Evolutionary conservation across 2,329 filamentous ascomycete genomes (phyloP).

Genomic region (Aspergillus luchuensis): DNA sequence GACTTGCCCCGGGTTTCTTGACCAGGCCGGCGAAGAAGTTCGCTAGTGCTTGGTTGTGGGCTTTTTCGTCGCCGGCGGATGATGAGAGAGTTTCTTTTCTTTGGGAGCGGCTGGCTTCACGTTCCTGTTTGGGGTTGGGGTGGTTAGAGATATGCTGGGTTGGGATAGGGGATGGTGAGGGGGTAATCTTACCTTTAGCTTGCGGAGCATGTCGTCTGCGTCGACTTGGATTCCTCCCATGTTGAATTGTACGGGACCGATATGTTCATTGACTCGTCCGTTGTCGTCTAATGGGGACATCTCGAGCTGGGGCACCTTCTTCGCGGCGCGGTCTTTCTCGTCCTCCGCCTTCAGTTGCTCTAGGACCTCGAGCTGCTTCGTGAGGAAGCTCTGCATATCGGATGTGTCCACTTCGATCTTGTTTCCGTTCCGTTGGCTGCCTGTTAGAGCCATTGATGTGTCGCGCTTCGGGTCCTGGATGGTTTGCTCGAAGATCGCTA

Average conservation of each 20-base stretch:
- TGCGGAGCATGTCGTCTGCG: slow-evolving; percentile 87
- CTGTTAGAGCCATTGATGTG: slow-evolving; percentile 56
- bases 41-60: slow-evolving; percentile 61
- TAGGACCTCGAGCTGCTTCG: slow-evolving; percentile 72
- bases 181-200: slow-evolving; percentile 67
- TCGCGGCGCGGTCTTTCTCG: slow-evolving; percentile 43
- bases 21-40: slow-evolving; percentile 63
- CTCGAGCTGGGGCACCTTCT: slow-evolving; percentile 38
- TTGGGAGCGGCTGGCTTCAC: slow-evolving; percentile 45
- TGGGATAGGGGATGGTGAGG: not conserved
- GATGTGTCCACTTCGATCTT: slow-evolving; percentile 65
- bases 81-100: slow-evolving; percentile 37
- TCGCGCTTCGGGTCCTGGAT: slow-evolving; percentile 74
- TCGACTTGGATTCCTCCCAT: slow-evolving; percentile 97
- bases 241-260: slow-evolving; percentile 95
- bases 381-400: slow-evolving; percentile 76
- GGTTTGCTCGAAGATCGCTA: slow-evolving; percentile 74
- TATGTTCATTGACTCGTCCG: slow-evolving; percentile 69
- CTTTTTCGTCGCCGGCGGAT: slow-evolving; percentile 49
- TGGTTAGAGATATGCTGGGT: slow-evolving; percentile 15
- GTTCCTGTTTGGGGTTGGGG: slow-evolving; percentile 36
- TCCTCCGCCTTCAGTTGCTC: slow-evolving; percentile 65
- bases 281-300: slow-evolving; percentile 42
- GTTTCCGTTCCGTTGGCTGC: slow-evolving; percentile 45
- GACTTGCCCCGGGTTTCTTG: slow-evolving; percentile 50